Evolutionary conservation across 202 grass and related monocot species (phyloP).

Genomic region (Zoysia matrella): DNA sequence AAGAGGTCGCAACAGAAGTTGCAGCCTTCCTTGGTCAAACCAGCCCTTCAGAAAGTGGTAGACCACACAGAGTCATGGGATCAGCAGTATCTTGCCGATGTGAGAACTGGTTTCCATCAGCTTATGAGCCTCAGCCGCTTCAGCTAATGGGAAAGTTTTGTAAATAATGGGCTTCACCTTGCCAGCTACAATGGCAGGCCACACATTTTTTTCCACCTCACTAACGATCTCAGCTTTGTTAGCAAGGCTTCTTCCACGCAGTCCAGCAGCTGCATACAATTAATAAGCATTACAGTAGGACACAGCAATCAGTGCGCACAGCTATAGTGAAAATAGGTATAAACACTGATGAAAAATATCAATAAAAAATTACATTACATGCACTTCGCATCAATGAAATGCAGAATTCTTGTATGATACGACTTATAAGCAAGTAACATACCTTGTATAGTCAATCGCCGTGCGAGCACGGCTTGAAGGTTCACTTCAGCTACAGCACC

Average conservation of each 20-base stretch:
- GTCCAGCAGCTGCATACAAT: slow-evolving; percentile 67
- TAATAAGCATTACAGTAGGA: slow-evolving; percentile 5
- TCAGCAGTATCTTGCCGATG: slow-evolving; percentile 86
- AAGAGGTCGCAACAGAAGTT: background rate
- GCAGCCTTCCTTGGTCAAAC: background rate
- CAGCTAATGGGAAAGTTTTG: slow-evolving; percentile 70
- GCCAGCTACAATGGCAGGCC: slow-evolving; percentile 65
- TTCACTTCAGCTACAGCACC: slow-evolving; percentile 65
- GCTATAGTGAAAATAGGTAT: background rate
- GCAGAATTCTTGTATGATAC: background rate
- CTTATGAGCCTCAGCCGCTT: slow-evolving; percentile 82
- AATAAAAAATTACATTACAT: background rate
- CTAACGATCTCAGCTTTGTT: slow-evolving; percentile 83
- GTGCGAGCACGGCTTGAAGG: slow-evolving; percentile 61
- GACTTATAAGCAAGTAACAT: slow-evolving; percentile 17
- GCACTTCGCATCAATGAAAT: background rate
- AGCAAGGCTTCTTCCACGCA: slow-evolving; percentile 57
- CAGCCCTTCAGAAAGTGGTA: background rate
- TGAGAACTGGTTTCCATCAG: slow-evolving; percentile 81
- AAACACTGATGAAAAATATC: background rate
- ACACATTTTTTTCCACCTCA: slow-evolving; percentile 91
- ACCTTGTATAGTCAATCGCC: slow-evolving; percentile 85
- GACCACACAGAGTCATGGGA: slow-evolving; percentile 53
- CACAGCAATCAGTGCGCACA: background rate
- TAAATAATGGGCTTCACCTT: slow-evolving; percentile 85